Percentiles rank a stretch among this genome's conserved stretches.
Evolutionary conservation across 192 early-diverging fungal species (phyloP).

Genomic region (Umbelopsis sp.): DNA sequence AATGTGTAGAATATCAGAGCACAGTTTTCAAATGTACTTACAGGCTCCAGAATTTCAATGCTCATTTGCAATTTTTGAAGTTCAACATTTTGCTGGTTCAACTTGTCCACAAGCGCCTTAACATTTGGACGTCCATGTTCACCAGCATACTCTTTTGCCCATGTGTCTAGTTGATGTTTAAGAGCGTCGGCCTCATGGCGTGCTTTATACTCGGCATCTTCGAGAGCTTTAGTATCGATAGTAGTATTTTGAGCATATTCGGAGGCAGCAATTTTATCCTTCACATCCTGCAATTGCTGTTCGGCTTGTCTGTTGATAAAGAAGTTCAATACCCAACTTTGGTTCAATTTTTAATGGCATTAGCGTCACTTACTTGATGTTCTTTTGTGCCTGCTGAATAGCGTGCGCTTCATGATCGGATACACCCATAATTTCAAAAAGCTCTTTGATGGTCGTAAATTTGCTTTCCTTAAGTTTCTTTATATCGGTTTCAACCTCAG

Average conservation of each 20-base stretch:
- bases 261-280: not conserved
- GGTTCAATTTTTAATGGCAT: not conserved
- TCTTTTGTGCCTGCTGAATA: conserved; percentile 5
- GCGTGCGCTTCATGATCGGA: not conserved
- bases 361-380: not conserved
- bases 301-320: not conserved
- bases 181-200: conserved; percentile 9
- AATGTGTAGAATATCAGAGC: not conserved
- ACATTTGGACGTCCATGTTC: not conserved
- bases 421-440: not conserved
- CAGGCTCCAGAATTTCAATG: conserved; percentile 1
- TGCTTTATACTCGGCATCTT: conserved; percentile 19
- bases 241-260: conserved; percentile 1
- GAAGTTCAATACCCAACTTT: not conserved
- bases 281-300: conserved; percentile 1
- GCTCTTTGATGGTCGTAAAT: not conserved
- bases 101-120: not conserved
- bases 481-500: conserved; percentile 6
- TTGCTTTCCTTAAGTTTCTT: not conserved
- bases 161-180: conserved; percentile 10
- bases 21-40: not conserved
- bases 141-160: not conserved
- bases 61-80: conserved; percentile 1
- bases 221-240: not conserved
- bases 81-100: not conserved